Evolutionary conservation across 2,329 filamentous ascomycete species (phyloP), one percentile per base, ranked within the genome.

Genomic region (Epichloe sp.): DNA sequence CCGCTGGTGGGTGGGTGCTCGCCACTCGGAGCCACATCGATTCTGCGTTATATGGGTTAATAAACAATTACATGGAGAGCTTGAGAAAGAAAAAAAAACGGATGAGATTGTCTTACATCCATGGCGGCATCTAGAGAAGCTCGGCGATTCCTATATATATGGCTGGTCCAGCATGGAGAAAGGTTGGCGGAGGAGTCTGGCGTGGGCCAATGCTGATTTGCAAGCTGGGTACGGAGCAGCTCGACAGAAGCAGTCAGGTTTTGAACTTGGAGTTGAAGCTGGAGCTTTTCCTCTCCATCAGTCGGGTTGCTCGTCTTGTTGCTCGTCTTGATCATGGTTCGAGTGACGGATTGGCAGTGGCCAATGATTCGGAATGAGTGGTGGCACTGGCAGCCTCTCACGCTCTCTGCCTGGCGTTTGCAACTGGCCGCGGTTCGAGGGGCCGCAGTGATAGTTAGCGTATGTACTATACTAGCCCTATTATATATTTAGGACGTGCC

Each of bases 1-100:
- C 31, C 60, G 57, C 52, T 58, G 60, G 35, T 56, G 56, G 46
- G 55, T 56, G 42, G 51, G 46, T 5, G 57, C 54, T 37, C 19
- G 26, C 37, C 41, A 57, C 7, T 50, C 47, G 1, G 42, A 47
- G 15, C 17, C 14, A 40, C n/a, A 17, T 36, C 31, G 44, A 46
- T 19, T 35, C 54, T 55, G 41, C 4, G 17, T 14, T 1, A 14
- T 12, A 14, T n/a, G 17, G n/a, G 38, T 42, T 15, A 41, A 19
- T 3, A 17, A 14, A 40, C 12, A n/a, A 7, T 14, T 19, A 8
- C n/a, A 36, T 8, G 44, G n/a, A 14, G 11, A 19, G 43, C 7
- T 35, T 45, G 5, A 5, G 26, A 19, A 2, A 8, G 0, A 3
- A 2, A 34, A 14, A 34, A 17, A 47, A 34, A 3, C 19, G 2